A percentile compares a stretch with the other conserved stretches of the same genome.
Evolutionary conservation across 1,284 basidiomycete genomes (phyloP).

Genomic region (Moesziomyces sp.): DNA sequence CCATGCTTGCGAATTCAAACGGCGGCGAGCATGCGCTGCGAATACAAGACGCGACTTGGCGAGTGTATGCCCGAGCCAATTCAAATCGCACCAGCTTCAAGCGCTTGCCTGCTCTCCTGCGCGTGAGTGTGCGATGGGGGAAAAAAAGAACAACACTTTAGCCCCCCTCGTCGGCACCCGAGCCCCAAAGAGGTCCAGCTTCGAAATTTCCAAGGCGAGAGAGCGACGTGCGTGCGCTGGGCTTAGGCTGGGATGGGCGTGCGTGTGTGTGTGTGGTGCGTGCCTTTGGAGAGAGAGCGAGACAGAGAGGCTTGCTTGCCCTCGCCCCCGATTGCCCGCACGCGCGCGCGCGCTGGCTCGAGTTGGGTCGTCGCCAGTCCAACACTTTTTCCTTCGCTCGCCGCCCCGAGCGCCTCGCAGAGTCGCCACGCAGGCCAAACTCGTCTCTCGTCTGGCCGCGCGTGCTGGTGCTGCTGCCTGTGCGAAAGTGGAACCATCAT

Average conservation of each 20-base stretch:
- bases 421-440: no score
- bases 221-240: background rate
- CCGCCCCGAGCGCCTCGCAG: no score
- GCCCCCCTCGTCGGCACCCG: background rate
- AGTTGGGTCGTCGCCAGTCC: conserved; percentile 19
- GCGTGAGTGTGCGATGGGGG: background rate
- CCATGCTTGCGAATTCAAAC: no score
- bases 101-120: background rate
- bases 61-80: background rate
- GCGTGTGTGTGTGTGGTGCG: no score
- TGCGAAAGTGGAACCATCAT: no score
- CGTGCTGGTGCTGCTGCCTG: no score
- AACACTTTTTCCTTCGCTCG: conserved; percentile 26
- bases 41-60: no score
- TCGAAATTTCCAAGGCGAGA: conserved; percentile 10
- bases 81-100: background rate
- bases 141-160: conserved; percentile 22
- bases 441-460: no score
- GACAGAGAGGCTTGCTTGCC: no score
- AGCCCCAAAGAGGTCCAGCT: conserved; percentile 1
- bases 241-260: no score
- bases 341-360: conserved; percentile 1
- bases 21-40: no score
- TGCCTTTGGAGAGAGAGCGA: no score
- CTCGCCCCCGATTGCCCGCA: background rate